A percentile compares a stretch with the other conserved stretches of the same genome.
Conservation (phyloP, 192 early-diverging fungal species). For the Lobosporangium transversale region DNA sequence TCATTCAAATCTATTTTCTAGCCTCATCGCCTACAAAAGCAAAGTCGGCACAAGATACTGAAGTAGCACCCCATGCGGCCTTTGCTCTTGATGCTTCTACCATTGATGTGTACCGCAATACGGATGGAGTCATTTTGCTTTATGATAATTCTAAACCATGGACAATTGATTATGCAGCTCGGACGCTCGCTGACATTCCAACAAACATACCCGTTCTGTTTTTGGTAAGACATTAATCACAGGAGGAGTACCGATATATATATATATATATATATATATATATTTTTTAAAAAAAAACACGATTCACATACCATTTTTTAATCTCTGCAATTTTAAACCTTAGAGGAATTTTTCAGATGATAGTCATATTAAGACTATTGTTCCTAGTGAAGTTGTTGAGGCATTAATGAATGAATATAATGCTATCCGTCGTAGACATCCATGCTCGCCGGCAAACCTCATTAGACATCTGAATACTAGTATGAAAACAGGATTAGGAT, state of each 20-base stretch:
- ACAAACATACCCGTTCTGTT: slow-evolving; percentile 58
- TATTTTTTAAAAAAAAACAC: too few species aligned
- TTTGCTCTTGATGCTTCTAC: slow-evolving; percentile 64
- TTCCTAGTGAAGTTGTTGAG: slow-evolving; percentile 9
- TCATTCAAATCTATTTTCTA: background rate
- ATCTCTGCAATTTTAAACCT: too few species aligned
- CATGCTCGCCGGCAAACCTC: slow-evolving; percentile 56
- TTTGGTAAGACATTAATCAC: slow-evolving; percentile 44
- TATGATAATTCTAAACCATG: slow-evolving; percentile 71
- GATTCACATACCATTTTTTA: background rate
- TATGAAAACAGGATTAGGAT: slow-evolving; percentile 61
- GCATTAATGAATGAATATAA: slow-evolving; percentile 29
- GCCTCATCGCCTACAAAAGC: slow-evolving; percentile 28
- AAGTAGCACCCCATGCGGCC: slow-evolving; percentile 29
- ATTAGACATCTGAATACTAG: slow-evolving; percentile 64
- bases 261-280: too few species aligned
- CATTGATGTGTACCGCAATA: slow-evolving; percentile 69
- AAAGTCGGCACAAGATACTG: background rate
- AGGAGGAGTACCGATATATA: too few species aligned
- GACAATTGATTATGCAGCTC: slow-evolving; percentile 68
- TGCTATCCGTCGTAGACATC: slow-evolving; percentile 7
- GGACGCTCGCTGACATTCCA: slow-evolving; percentile 57
- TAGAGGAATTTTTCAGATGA: slow-evolving; percentile 57
- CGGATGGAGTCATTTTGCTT: slow-evolving; percentile 62
- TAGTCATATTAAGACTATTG: slow-evolving; percentile 6